These are phyloP conservation scores for Monosporozyma yasuniensis DNA, from an alignment of 805 yeast genomes.

Conservation along the genomic window DNA sequence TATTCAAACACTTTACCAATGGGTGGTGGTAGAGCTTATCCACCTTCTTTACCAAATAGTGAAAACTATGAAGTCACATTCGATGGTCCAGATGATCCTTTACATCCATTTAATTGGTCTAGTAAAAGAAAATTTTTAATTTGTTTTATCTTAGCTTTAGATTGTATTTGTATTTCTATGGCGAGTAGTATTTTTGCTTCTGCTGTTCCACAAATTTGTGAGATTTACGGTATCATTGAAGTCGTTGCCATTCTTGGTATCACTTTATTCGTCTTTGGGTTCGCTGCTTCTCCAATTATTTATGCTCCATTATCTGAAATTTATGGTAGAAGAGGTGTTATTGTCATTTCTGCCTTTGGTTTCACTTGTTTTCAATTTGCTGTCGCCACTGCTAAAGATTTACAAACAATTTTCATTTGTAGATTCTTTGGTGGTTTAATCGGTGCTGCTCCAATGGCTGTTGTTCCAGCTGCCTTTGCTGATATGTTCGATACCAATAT, in stretches of 20 bases:
- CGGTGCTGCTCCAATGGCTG: conserved; percentile 81
- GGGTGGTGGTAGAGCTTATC: conserved; percentile 61
- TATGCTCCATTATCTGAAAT: conserved; percentile 88
- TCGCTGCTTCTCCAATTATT: conserved; percentile 83
- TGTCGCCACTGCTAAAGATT: conserved; percentile 65
- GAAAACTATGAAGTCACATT: conserved; percentile 58
- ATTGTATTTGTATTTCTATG: conserved; percentile 36
- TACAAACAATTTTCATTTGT: conserved; percentile 68
- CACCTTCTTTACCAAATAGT: conserved; percentile 49
- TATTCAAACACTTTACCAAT: conserved; percentile 35
- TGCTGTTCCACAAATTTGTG: conserved; percentile 41
- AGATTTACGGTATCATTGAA: conserved; percentile 47
- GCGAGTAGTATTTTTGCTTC: conserved; percentile 73
- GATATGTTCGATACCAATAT: conserved; percentile 59
- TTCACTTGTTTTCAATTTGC: conserved; percentile 58
- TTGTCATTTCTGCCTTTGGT: conserved; percentile 48
- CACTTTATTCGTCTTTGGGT: conserved; percentile 81
- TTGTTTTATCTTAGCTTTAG: conserved; percentile 36
- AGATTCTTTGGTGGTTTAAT: conserved; percentile 73
- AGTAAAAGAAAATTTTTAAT: conserved; percentile 31
- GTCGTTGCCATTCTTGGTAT: conserved; percentile 70
- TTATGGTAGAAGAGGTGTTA: conserved; percentile 58
- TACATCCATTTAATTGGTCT: conserved; percentile 52
- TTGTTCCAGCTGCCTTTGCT: conserved; percentile 79
- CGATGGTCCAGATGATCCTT: conserved; percentile 42